These are phyloP conservation scores for Corrigiola litoralis DNA, from an alignment of 179 eudicot genomes.

Conservation along the genomic window DNA sequence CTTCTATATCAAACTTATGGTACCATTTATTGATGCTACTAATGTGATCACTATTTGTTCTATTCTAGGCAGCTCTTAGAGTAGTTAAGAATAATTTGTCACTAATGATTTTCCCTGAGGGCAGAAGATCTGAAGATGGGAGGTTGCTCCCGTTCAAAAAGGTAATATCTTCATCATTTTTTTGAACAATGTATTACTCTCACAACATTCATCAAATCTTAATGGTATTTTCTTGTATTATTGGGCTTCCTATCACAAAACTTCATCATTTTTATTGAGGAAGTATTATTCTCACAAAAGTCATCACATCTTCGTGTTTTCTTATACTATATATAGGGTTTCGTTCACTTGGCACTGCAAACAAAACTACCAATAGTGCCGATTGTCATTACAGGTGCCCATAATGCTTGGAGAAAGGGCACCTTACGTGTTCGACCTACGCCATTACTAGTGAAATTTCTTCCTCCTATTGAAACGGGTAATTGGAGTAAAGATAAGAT, in stretches of 20 bases:
- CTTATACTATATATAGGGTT: too few relatives aligned
- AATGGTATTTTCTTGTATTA: too few relatives aligned
- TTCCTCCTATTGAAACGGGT: constrained; percentile 21
- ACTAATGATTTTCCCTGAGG: constrained; percentile 35
- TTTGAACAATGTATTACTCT: too few relatives aligned
- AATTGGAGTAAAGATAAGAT: constrained; percentile 18
- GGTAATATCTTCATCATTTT: too few relatives aligned
- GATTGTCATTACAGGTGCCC: constrained; percentile 20
- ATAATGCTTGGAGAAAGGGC: constrained; percentile 25
- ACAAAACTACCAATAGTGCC: constrained; percentile 23
- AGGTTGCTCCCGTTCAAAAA: constrained; percentile 27
- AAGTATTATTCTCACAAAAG: too few relatives aligned
- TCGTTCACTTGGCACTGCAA: constrained; percentile 26
- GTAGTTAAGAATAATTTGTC: constrained; percentile 28
- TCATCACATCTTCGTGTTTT: too few relatives aligned
- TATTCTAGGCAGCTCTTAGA: constrained; percentile 25
- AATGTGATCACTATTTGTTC: background rate
- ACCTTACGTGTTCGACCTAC: constrained; percentile 20
- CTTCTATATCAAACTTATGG: background rate
- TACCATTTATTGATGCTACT: too few relatives aligned
- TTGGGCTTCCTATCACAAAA: too few relatives aligned
- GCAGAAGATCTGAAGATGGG: constrained; percentile 31
- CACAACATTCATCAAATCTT: too few relatives aligned
- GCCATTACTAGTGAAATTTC: constrained; percentile 18
- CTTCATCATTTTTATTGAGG: too few relatives aligned